phyloP scores from a whole-genome alignment of 805 yeast species.

The Candida ficus region DNA sequence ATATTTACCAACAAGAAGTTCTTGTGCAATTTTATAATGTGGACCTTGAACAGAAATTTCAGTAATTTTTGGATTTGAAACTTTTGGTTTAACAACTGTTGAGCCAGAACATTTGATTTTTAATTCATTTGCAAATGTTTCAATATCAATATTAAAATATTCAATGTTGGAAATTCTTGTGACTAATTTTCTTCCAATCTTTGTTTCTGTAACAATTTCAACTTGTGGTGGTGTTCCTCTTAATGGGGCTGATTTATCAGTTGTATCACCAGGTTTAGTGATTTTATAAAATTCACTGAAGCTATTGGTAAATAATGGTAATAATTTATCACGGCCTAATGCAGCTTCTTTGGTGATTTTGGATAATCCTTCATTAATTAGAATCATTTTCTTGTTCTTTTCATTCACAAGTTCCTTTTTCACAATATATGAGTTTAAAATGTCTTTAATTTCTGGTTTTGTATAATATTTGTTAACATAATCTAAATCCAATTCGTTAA shows the following conservation, averaged over 20 bases:
- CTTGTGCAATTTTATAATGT: conserved; percentile 61
- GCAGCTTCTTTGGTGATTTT: conserved; percentile 33
- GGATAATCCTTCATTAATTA: conserved; percentile 50
- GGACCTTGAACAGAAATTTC: conserved; percentile 92
- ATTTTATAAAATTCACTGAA: conserved; percentile 47
- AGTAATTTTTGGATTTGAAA: conserved; percentile 45
- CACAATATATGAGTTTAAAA: conserved; percentile 53
- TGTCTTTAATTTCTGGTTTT: conserved; percentile 45
- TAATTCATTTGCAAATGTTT: conserved; percentile 59
- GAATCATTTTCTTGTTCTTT: conserved; percentile 48
- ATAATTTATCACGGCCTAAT: conserved; percentile 31
- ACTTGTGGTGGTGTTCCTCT: conserved; percentile 71
- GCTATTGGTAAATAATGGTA: conserved; percentile 39
- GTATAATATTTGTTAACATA: conserved; percentile 40
- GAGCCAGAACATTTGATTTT: conserved; percentile 87
- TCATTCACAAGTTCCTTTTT: conserved; percentile 44
- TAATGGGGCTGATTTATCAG: conserved; percentile 33
- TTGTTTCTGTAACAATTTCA: conserved; percentile 62
- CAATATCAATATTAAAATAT: conserved; percentile 58
- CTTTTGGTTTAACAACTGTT: conserved; percentile 61
- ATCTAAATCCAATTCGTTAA: conserved; percentile 36
- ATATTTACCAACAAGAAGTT: conserved; percentile 45
- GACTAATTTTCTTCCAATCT: conserved; percentile 75
- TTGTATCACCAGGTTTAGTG: conserved; percentile 26
- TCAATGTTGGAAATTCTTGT: conserved; percentile 73